Base-by-base conservation (phyloP, 805 yeast genomes). In the Torulaspora gathmanii region DNA sequence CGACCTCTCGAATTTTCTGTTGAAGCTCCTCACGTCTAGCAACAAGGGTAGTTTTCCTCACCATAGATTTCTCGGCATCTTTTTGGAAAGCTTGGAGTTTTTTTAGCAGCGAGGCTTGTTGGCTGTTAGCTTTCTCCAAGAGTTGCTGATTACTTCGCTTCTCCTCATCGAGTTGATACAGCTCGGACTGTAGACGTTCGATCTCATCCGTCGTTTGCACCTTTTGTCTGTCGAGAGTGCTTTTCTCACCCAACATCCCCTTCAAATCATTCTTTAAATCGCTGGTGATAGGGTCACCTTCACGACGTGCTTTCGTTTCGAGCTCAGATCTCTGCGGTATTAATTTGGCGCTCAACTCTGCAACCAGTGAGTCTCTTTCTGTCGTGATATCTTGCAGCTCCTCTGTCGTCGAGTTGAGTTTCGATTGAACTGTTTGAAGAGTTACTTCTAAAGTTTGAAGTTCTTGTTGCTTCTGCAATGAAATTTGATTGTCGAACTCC, bases 1-100 rank as follows among this genome's bases (percentile, higher is more conserved):
- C 97, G 33, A 90, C 67, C 33, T 86, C 95, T 49, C 90, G 73
- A 25, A 89, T 82, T 57, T 79, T 85, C 47, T 74, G 77, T 51
- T 80, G 82, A 19, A 86, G 64, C 52, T 86, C 95, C 39, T 83
- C 86, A 47, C 86, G 74, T 51, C 95, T 74, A 34, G 72, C 68
- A 3, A 69, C 59, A 39, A 87, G 65, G 4, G 82, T 60, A 1
- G 84, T 71, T 51, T 80, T 85, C 56, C 77, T 82, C 16, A 84
- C 74, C 52, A 84, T 67, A 5, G 72, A 70, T 46, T 76, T 81
- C 56, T 88, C 95, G 0, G 83, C 73, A n/a, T 59, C 65, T 50
- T 81, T 82, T 46, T 83, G 80, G 42, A 73, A 77, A 35, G 71
- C 73, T 41, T 83, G 88, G 22, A 89, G 65, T 45, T 75, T 75